phyloP scores from a whole-genome alignment of 2,329 filamentous ascomycete species.

The Botryotinia globosa region DNA sequence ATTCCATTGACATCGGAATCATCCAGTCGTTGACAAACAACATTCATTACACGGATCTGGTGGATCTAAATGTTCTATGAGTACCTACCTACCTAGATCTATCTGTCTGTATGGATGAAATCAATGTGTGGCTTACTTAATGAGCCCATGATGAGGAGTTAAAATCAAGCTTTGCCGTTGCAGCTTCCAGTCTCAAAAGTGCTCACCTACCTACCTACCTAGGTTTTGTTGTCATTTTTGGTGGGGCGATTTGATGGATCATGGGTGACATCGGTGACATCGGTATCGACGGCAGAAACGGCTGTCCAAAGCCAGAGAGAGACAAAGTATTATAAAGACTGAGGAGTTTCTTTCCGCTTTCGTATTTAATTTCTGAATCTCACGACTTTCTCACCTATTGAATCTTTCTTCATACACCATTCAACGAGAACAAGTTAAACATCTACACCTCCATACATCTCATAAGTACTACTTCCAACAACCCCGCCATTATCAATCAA shows the following conservation, averaged over 20 bases:
- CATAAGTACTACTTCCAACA: neutral
- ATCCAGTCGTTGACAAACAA: neutral
- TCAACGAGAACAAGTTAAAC: neutral
- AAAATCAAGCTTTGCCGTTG: neutral
- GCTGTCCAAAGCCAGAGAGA: neutral
- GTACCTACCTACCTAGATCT: no score
- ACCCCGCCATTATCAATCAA: constrained; percentile 7
- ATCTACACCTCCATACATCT: constrained; percentile 1
- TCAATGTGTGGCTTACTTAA: neutral
- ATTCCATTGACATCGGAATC: neutral
- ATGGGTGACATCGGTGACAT: constrained; percentile 13
- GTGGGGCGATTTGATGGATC: constrained; percentile 23
- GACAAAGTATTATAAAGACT: constrained; percentile 8
- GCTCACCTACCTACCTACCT: no score
- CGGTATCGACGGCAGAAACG: constrained; percentile 1
- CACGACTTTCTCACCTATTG: neutral
- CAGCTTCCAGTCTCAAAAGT: neutral
- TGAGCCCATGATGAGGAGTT: neutral
- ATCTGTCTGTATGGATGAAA: constrained; percentile 1
- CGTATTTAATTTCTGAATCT: neutral
- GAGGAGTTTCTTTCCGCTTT: neutral
- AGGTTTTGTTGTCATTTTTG: constrained; percentile 16
- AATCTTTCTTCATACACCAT: neutral
- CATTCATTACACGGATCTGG: neutral
- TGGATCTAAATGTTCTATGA: neutral